These are phyloP conservation scores for Dalbergia oliveri DNA, from an alignment of 306 rosid genomes.

Conservation along the genomic window DNA sequence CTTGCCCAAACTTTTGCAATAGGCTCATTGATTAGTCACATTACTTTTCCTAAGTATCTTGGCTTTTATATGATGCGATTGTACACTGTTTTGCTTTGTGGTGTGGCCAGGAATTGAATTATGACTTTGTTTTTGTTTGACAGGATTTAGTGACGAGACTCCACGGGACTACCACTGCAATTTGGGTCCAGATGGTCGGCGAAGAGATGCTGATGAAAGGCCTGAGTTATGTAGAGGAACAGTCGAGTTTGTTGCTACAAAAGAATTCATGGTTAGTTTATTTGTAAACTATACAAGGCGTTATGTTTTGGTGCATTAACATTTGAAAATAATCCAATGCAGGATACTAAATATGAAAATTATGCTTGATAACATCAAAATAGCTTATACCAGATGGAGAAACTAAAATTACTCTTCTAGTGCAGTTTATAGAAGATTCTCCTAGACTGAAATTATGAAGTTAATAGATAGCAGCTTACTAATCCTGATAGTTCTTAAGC, in stretches of 20 bases:
- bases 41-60: constrained; percentile 20
- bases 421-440: neutral
- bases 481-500: neutral
- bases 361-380: neutral
- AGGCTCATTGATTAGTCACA: neutral
- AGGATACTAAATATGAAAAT: constrained; percentile 23
- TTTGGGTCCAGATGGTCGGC: constrained; percentile 98
- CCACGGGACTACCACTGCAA: constrained; percentile 99
- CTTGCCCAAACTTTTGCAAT: neutral
- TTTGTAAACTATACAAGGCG: constrained; percentile 33
- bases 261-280: constrained; percentile 90
- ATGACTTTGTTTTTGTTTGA: constrained; percentile 44
- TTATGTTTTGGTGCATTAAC: neutral
- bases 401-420: constrained; percentile 14
- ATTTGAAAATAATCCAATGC: neutral
- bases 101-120: constrained; percentile 6
- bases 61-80: constrained; percentile 20
- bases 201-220: constrained; percentile 98
- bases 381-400: neutral
- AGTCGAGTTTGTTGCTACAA: constrained; percentile 95
- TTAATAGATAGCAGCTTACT: neutral
- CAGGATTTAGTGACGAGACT: constrained; percentile 98
- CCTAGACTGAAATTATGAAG: neutral
- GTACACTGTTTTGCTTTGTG: constrained; percentile 21
- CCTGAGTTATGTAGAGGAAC: constrained; percentile 97